Conservation (phyloP, 306 rosid genomes). For the Boehmeria nivea region DNA sequence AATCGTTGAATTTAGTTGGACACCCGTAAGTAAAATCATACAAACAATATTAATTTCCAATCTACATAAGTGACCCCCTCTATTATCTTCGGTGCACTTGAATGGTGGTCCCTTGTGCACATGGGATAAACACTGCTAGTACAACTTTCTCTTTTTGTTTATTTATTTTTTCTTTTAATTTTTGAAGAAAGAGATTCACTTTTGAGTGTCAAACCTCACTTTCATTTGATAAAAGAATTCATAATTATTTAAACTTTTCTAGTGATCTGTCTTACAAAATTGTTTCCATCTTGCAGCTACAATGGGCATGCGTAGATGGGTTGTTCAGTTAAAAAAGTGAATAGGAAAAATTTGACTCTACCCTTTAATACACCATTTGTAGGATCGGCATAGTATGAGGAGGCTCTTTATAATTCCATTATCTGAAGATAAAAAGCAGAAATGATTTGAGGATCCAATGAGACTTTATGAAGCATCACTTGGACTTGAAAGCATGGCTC, state of each 20-base stretch:
- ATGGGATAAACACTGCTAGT: constrained; percentile 2
- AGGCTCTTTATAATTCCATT: neutral
- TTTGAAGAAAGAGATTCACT: neutral
- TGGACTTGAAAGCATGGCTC: neutral
- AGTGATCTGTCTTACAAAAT: neutral
- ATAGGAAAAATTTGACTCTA: neutral
- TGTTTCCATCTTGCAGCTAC: neutral
- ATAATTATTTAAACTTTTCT: neutral
- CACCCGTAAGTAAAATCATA: no score
- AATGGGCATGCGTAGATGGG: neutral
- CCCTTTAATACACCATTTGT: neutral
- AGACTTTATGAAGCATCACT: neutral
- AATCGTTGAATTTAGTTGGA: no score
- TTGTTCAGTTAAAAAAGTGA: neutral
- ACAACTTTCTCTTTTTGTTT: neutral
- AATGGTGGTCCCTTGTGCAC: constrained; percentile 17
- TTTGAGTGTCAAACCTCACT: neutral
- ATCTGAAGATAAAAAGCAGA: neutral
- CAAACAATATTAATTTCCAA: no score
- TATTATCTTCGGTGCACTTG: neutral
- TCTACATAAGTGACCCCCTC: no score
- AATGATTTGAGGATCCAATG: constrained; percentile 13
- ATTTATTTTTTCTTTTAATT: neutral
- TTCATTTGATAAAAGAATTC: neutral
- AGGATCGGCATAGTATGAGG: neutral